Evolutionary conservation across 2,329 filamentous ascomycete species (phyloP).

Genomic region (Pseudogymnoascus sp.): DNA sequence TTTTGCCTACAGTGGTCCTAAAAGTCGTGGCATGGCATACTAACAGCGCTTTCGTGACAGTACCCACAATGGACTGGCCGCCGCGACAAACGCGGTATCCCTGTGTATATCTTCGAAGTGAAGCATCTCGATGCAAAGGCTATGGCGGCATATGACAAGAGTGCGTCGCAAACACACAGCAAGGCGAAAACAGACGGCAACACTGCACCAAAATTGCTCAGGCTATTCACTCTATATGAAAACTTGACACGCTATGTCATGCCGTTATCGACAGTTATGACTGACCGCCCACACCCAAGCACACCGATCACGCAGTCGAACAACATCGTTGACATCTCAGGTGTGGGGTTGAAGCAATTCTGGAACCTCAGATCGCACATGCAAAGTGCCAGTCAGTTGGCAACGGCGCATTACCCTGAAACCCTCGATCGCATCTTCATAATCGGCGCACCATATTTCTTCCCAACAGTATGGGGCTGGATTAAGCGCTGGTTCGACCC

Average conservation of each 20-base stretch:
- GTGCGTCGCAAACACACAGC: constrained; percentile 44
- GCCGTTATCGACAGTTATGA: constrained; percentile 72
- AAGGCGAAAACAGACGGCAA: constrained; percentile 59
- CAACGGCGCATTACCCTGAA: constrained; percentile 91
- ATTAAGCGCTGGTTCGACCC: constrained; percentile 94
- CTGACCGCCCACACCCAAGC: constrained; percentile 61
- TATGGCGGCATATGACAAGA: constrained; percentile 69
- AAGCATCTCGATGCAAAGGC: constrained; percentile 75
- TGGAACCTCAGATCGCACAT: constrained; percentile 93
- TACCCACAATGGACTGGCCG: constrained; percentile 95
- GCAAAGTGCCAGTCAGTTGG: constrained; percentile 82
- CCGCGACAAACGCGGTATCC: constrained; percentile 82
- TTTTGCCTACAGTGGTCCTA: constrained; percentile 1
- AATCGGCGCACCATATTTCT: constrained; percentile 83
- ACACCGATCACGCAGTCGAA: constrained; percentile 90
- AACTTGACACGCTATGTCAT: constrained; percentile 82
- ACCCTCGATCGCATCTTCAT: constrained; percentile 75
- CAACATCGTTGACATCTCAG: constrained; percentile 89
- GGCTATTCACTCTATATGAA: constrained; percentile 89
- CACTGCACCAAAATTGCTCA: constrained; percentile 67
- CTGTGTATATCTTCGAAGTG: constrained; percentile 86
- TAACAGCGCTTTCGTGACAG: constrained; percentile 35
- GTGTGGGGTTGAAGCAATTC: constrained; percentile 84
- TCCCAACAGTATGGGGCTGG: constrained; percentile 91
- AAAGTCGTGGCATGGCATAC: constrained; percentile 18